Base-by-base conservation (phyloP, 192 early-diverging fungal species). In the Backusella sp. region DNA sequence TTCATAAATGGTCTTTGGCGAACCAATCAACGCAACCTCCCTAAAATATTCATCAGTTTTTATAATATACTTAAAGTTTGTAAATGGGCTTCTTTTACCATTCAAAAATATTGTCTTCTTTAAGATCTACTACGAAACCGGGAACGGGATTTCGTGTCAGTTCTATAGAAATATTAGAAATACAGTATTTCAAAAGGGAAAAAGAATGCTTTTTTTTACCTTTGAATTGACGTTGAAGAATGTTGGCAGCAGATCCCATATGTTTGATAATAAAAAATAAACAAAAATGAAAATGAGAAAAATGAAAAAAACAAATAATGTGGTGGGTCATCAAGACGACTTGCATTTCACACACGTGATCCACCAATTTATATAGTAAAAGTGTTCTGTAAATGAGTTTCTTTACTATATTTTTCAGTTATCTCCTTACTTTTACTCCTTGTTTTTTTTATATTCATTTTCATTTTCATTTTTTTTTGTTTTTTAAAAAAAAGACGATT, bases 211-310 rank as follows among this genome's bases (percentile, higher is more conserved):
- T 28, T 28, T 28, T 32, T 32, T 49, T 74, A 84, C 85, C 85
- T 86, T 84, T 86, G 42, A 86, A 84, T 78, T 86, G 85, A 39
- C 81, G 76, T 53, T 80, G 73, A n/a, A 86, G 77, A n/a, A 82
- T 84, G 32, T 82, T 84, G 34, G 84, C 84, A 26, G 85, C 85
- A 70, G 82, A 79, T 36, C 75, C 59, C 77, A 78, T 78, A 4
- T 68, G 17, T 36, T 34, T 15, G 3, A 66, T 19, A 11, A 26
- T 32, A 32, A 34, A 35, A 32, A 35, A 68, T 68, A 68, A 35
- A 26, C 30, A 68, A 68, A 30, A 32, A 11, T 19, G 17, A 68
- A 30, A 12, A 36, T 7, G 9, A 68, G n/a, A 68, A 36, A 68
- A 68, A 44, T 4, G 4, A 44, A 4, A 44, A 44, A 0, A 39